Percentiles rank a stretch among this genome's conserved stretches.
Evolutionary conservation across 2,329 filamentous ascomycete genomes (phyloP).

Genomic region (Coccinonectria pachysandricola): DNA sequence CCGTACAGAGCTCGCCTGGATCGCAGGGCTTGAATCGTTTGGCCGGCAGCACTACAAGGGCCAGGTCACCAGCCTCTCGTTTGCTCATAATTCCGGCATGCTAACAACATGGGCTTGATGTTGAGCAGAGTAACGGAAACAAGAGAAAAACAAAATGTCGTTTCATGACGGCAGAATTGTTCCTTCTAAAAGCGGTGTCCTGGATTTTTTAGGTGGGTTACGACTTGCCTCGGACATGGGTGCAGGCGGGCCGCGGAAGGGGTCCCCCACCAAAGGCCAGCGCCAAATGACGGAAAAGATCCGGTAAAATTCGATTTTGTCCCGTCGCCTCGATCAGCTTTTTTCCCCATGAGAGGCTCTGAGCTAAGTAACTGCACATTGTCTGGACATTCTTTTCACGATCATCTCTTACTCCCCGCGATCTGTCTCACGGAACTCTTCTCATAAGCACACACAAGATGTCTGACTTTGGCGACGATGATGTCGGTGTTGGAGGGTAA

Average conservation of each 20-base stretch:
- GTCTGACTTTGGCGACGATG: constrained; percentile 66
- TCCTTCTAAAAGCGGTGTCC: constrained; percentile 26
- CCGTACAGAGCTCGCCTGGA: constrained; percentile 15
- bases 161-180: too few species aligned
- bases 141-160: too few species aligned
- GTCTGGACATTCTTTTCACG: constrained; percentile 8
- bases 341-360: constrained; percentile 19
- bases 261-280: constrained; percentile 1
- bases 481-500: constrained; percentile 48
- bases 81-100: constrained; percentile 24
- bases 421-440: constrained; percentile 1
- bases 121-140: constrained; percentile 6
- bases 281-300: constrained; percentile 16
- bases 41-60: constrained; percentile 13
- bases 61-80: constrained; percentile 18
- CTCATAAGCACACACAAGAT: constrained; percentile 30
- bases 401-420: constrained; percentile 1
- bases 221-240: constrained; percentile 10
- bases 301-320: constrained; percentile 21
- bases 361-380: constrained; percentile 10
- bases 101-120: constrained; percentile 3
- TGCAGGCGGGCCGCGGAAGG: constrained; percentile 5
- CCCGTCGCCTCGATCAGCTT: constrained; percentile 15
- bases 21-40: constrained; percentile 17
- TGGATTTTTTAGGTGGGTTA: constrained; percentile 21